Evolutionary conservation across 805 yeast genomes (phyloP), one percentile per base, ranked within the genome.

Genomic region (Saturnispora besseyi): DNA sequence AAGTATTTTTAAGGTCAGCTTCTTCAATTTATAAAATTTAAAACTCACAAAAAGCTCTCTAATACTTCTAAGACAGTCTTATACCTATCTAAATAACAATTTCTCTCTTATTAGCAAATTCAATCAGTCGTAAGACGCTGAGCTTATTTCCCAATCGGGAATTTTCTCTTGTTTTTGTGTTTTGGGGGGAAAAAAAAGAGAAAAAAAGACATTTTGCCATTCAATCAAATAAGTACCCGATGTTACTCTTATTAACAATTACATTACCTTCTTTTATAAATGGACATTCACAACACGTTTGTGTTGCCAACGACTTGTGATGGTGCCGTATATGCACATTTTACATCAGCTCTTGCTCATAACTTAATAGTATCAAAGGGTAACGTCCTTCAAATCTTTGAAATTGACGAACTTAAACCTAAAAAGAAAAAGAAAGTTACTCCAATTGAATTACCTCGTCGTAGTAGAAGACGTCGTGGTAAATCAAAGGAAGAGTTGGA

Each of bases 211-310:
- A 26, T 6, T 26, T 26, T 26, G 29, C 29, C 29, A 6, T 26
- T 26, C 29, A 26, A 26, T 26, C 29, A 26, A 6, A 6, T 6
- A 8, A 6, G 3, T 26, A 26, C 29, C 29, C 9, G 9, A 26
- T 8, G 9, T 6, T 8, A 26, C 3, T 26, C 13, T 31, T 13
- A 8, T 18, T 28, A 11, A 26, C 29, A 26, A 26, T 26, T 26
- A 26, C 29, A 26, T 26, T 26, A 26, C 9, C 29, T 26, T 26
- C 9, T 26, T 26, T 18, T 28, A 18, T 13, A 28, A 12, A 88
- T 88, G 96, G 87, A 87, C 59, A 83, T 84, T 13, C 86, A 84
- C 64, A 80, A 83, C 55, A 88, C 85, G 62, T 73, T 88, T 56
- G 73, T 85, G 44, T 84, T 79, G 56, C 95, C 96, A 2, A 72